These are phyloP conservation scores for Aspergillus amoenus DNA, from an alignment of 2,329 filamentous ascomycete species.

Conservation along the genomic window DNA sequence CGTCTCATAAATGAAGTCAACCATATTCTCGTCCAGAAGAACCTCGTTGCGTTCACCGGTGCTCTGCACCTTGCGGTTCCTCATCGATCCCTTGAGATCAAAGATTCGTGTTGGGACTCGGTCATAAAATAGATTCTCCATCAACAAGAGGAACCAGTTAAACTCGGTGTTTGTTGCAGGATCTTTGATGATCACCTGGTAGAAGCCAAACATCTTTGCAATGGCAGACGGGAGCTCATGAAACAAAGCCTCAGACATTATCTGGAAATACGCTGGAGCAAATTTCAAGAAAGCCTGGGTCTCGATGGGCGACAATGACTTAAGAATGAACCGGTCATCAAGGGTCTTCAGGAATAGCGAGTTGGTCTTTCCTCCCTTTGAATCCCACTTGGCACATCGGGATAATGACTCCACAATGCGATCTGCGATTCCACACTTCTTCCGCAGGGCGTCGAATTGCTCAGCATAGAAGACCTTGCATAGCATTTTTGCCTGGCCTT, in stretches of 20 bases:
- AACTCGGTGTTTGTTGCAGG: constrained; percentile 87
- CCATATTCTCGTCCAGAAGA: constrained; percentile 95
- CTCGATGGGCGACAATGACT: constrained; percentile 86
- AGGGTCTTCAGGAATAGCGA: constrained; percentile 96
- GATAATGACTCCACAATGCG: constrained; percentile 94
- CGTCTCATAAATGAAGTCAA: constrained; percentile 97
- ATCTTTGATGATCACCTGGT: constrained; percentile 96
- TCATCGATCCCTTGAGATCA: constrained; percentile 97
- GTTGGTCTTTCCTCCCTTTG: constrained; percentile 95
- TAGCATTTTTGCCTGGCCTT: constrained; percentile 89
- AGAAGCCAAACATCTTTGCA: constrained; percentile 98
- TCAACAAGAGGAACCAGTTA: constrained; percentile 89
- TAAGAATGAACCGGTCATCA: constrained; percentile 90
- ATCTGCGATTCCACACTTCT: constrained; percentile 89
- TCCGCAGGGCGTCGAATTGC: constrained; percentile 90
- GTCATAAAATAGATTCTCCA: constrained; percentile 98
- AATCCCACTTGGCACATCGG: constrained; percentile 95
- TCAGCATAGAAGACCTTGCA: constrained; percentile 99
- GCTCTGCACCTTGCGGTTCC: constrained; percentile 93
- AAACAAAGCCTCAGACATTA: constrained; percentile 95
- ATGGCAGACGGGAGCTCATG: constrained; percentile 94
- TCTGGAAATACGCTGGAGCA: constrained; percentile 93
- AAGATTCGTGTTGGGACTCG: constrained; percentile 85
- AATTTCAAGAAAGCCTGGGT: constrained; percentile 93
- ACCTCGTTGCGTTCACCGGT: constrained; percentile 97